phyloP scores from a whole-genome alignment of 345 rosid genomes.

The Lumnitzera littorea region DNA sequence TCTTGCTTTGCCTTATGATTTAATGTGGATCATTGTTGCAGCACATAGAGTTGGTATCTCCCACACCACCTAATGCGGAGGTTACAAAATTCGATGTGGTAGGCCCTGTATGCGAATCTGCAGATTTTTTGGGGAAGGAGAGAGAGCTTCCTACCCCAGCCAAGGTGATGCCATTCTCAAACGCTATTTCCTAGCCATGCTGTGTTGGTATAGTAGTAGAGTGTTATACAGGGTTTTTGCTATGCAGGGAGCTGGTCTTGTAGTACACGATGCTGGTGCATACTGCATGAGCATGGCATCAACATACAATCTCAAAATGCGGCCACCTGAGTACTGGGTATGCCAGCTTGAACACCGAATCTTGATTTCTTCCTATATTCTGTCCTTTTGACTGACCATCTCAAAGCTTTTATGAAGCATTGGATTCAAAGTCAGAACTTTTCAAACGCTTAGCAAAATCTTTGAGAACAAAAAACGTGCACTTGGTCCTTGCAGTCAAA shows the following conservation, averaged over 20 bases:
- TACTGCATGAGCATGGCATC: slow-evolving; percentile 99
- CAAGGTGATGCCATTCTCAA: slow-evolving; percentile 29
- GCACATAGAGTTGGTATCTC: slow-evolving; percentile 97
- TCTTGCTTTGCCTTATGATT: not conserved
- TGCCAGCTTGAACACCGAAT: not conserved
- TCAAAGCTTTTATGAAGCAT: too few relatives aligned
- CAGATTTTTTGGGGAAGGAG: slow-evolving; percentile 94
- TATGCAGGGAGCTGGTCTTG: slow-evolving; percentile 81
- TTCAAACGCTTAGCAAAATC: too few relatives aligned
- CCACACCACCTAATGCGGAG: slow-evolving; percentile 50
- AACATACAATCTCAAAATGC: slow-evolving; percentile 98
- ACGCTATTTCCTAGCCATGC: slow-evolving; percentile 2
- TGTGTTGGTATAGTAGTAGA: not conserved
- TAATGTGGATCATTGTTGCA: slow-evolving; percentile 22
- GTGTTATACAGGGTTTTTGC: not conserved
- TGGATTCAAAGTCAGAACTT: too few relatives aligned
- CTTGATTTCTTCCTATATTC: too few relatives aligned
- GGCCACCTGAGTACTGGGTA: slow-evolving; percentile 99
- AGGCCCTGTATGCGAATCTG: slow-evolving; percentile 99
- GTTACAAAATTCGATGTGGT: slow-evolving; percentile 79
- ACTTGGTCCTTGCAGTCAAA: too few relatives aligned
- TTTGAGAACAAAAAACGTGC: too few relatives aligned
- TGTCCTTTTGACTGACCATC: too few relatives aligned
- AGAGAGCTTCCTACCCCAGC: slow-evolving; percentile 89
- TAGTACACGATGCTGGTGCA: slow-evolving; percentile 98